These are phyloP conservation scores for Guadua angustifolia DNA, from an alignment of 176 grass and related monocot species.

Conservation along the genomic window DNA sequence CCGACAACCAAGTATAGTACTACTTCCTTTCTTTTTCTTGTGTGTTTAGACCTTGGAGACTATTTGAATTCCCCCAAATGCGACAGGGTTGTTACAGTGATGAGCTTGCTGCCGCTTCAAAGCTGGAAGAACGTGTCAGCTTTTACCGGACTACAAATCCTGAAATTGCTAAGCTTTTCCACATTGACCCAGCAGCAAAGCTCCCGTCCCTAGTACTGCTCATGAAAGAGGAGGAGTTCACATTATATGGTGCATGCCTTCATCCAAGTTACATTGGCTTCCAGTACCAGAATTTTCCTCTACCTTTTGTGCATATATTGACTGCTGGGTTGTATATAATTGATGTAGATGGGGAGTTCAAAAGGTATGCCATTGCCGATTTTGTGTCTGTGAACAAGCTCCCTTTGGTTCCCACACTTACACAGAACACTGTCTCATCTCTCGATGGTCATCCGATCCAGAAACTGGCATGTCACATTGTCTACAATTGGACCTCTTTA, in stretches of 20 bases:
- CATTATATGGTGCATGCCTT: conserved; percentile 46
- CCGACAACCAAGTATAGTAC: too few relatives aligned
- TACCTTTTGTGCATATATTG: neutral
- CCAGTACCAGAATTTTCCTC: neutral
- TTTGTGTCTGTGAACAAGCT: conserved; percentile 72
- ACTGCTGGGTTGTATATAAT: neutral
- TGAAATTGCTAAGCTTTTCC: conserved; percentile 65
- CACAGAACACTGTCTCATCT: conserved; percentile 44
- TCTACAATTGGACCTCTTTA: neutral
- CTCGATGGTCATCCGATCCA: conserved; percentile 65
- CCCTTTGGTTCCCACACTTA: conserved; percentile 59
- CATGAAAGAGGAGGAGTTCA: conserved; percentile 55
- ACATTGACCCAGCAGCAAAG: conserved; percentile 53
- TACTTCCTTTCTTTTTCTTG: too few relatives aligned
- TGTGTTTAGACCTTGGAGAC: neutral
- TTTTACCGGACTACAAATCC: conserved; percentile 60
- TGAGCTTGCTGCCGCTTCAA: conserved; percentile 62
- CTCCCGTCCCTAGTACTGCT: conserved; percentile 58
- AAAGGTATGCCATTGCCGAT: conserved; percentile 47
- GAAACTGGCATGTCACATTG: conserved; percentile 41
- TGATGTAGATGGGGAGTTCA: conserved; percentile 63
- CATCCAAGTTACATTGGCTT: neutral
- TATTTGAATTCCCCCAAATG: neutral
- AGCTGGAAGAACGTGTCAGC: conserved; percentile 59
- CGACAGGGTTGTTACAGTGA: conserved; percentile 55